Percentiles rank a stretch among this genome's conserved stretches.
Conservation (phyloP, 371 early-diverging fungal species). For the Lichtheimia ornata region DNA sequence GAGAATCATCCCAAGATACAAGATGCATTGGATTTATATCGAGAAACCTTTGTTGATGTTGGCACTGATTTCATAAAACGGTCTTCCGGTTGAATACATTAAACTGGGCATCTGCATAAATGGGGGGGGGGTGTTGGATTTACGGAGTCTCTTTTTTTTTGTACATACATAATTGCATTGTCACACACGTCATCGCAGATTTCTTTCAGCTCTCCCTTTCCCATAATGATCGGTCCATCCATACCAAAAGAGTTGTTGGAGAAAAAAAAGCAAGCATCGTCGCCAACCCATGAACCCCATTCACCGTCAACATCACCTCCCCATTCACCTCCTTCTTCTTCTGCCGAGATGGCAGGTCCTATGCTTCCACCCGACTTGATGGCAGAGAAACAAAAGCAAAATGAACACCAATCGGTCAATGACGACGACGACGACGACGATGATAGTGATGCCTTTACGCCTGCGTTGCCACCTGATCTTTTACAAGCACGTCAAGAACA, state of each 20-base stretch:
- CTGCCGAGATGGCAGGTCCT: background rate
- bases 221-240: conserved; percentile 26
- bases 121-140: too few relatives aligned
- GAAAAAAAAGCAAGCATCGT: conserved; percentile 16
- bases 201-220: background rate
- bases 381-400: background rate
- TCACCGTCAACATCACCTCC: background rate
- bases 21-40: too few relatives aligned
- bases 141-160: too few relatives aligned
- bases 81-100: too few relatives aligned
- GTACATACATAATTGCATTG: too few relatives aligned
- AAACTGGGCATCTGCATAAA: too few relatives aligned
- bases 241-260: conserved; percentile 33
- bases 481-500: conserved; percentile 35
- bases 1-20: too few relatives aligned
- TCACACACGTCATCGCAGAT: too few relatives aligned
- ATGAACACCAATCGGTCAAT: too few relatives aligned
- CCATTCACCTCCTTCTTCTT: conserved; percentile 4
- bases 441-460: conserved; percentile 49
- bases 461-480: conserved; percentile 61
- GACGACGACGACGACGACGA: conserved; percentile 19
- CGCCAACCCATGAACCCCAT: background rate
- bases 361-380: background rate
- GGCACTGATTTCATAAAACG: too few relatives aligned
- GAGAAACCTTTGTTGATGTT: too few relatives aligned